Evolutionary conservation across 805 yeast species (phyloP).

Genomic region (Saccharomycopsis sp.): DNA sequence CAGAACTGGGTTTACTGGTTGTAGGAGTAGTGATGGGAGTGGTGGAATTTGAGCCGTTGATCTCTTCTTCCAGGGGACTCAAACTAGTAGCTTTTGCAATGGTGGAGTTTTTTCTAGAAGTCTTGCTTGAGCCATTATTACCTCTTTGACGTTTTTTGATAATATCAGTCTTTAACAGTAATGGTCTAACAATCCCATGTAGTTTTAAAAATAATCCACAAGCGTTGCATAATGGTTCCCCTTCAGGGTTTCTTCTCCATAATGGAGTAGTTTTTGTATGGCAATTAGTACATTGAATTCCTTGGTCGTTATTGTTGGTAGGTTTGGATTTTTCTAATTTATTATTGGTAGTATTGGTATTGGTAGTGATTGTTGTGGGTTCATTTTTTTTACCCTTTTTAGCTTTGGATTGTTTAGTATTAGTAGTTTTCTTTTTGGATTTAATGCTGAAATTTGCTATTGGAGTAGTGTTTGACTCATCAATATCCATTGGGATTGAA

Average conservation of each 20-base stretch:
- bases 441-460: background rate
- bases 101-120: background rate
- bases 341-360: background rate
- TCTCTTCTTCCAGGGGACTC: background rate
- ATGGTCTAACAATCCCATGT: constrained; percentile 92
- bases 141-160: constrained; percentile 83
- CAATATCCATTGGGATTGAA: background rate
- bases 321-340: no score
- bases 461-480: background rate
- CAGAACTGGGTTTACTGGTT: background rate
- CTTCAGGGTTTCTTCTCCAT: constrained; percentile 91
- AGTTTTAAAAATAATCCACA: constrained; percentile 88
- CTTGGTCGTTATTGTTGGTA: constrained; percentile 18
- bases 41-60: background rate
- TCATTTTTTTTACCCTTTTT: background rate
- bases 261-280: constrained; percentile 87
- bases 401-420: background rate
- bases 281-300: constrained; percentile 70
- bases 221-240: constrained; percentile 90
- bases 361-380: background rate
- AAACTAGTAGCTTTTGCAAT: no score
- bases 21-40: background rate
- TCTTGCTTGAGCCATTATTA: background rate
- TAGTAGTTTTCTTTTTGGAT: background rate
- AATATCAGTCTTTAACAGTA: constrained; percentile 83